phyloP scores from a whole-genome alignment of 2,329 filamentous ascomycete species.

The Ophiostoma perfectum region DNA sequence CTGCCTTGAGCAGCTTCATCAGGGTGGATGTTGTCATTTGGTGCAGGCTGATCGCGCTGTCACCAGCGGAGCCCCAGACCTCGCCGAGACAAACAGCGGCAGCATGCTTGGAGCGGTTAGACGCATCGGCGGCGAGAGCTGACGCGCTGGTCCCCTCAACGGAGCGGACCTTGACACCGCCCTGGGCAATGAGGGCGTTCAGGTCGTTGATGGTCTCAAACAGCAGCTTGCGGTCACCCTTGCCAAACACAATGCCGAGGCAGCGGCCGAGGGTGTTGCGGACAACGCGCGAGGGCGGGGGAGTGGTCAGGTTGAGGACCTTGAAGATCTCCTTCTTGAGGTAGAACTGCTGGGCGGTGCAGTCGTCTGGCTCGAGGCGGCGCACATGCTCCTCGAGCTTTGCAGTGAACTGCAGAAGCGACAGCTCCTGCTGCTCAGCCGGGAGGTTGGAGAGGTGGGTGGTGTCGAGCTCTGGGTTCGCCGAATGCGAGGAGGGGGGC shows the following conservation, averaged over 20 bases:
- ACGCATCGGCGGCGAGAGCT: conserved; percentile 62
- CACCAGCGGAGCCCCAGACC: conserved; percentile 85
- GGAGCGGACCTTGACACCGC: conserved; percentile 71
- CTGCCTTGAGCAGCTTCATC: conserved; percentile 72
- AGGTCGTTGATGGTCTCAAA: conserved; percentile 95
- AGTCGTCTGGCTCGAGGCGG: conserved; percentile 67
- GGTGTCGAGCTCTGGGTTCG: conserved; percentile 77
- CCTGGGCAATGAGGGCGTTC: conserved; percentile 57
- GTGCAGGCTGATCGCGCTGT: conserved; percentile 82
- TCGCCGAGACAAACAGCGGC: conserved; percentile 82
- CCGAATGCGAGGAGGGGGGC: conserved; percentile 38
- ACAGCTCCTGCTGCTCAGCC: conserved; percentile 91
- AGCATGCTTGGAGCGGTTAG: conserved; percentile 64
- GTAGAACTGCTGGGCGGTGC: conserved; percentile 82
- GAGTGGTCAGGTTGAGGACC: conserved; percentile 75
- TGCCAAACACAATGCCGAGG: conserved; percentile 73
- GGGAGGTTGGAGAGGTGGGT: conserved; percentile 83
- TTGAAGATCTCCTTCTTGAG: conserved; percentile 93
- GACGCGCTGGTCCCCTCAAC: conserved; percentile 51
- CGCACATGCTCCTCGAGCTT: conserved; percentile 76
- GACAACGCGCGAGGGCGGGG: conserved; percentile 79
- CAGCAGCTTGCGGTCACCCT: conserved; percentile 83
- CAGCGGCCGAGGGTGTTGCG: conserved; percentile 83
- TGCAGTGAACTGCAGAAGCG: conserved; percentile 82
- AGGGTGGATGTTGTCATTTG: conserved; percentile 66